A percentile compares a stretch with the other conserved stretches of the same genome.
Conservation (phyloP, 305 asterid species). For the Euphrasia arctica region DNA sequence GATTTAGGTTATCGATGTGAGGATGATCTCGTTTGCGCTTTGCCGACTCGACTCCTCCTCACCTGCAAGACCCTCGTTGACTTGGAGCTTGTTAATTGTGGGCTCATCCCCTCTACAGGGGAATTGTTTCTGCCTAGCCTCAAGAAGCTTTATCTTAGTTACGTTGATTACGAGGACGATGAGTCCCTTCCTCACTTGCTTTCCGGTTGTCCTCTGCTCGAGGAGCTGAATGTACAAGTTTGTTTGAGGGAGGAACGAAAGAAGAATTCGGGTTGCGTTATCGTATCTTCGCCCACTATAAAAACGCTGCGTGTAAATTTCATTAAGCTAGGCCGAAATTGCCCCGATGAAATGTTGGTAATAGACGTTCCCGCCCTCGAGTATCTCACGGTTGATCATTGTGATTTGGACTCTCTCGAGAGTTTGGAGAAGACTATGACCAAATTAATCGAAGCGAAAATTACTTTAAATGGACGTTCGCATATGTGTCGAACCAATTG, state of each 20-base stretch:
- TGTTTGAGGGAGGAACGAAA: no score
- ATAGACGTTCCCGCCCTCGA: background rate
- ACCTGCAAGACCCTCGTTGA: conserved; percentile 7
- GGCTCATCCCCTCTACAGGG: background rate
- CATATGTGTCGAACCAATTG: no score
- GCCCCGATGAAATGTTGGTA: background rate
- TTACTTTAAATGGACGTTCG: background rate
- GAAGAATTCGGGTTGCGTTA: no score
- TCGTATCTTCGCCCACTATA: background rate
- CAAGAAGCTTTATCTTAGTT: background rate
- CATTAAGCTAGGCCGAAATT: background rate
- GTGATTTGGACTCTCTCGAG: background rate
- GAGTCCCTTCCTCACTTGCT: no score
- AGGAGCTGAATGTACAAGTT: no score
- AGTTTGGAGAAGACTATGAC: background rate
- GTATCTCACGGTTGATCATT: background rate
- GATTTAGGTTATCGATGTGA: background rate
- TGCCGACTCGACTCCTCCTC: background rate
- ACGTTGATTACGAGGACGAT: background rate
- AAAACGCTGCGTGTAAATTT: background rate
- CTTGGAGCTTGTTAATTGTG: background rate
- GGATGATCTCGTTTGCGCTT: background rate
- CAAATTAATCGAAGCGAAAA: background rate
- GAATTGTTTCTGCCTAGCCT: background rate
- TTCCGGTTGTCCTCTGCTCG: no score